Conservation (phyloP, 768 basidiomycete species). For the Mycena sanguinolenta region DNA sequence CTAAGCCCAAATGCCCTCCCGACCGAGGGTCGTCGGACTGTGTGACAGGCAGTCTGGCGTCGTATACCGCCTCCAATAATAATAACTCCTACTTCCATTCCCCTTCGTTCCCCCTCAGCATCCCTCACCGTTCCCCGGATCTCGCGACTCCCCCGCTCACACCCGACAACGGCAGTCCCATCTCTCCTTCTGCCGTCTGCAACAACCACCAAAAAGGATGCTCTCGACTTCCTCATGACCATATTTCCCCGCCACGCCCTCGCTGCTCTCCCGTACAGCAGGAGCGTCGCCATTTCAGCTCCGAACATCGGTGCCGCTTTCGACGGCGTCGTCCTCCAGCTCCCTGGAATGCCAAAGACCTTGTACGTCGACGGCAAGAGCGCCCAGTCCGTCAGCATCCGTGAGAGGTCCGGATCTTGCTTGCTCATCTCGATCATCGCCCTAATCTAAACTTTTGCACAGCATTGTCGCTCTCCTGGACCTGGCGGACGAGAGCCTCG, state of each 20-base stretch:
- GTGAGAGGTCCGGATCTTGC: constrained; percentile 71
- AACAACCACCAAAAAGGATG: constrained; percentile 67
- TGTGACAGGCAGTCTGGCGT: constrained; percentile 94
- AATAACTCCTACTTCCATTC: constrained; percentile 39
- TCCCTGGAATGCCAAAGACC: constrained; percentile 79
- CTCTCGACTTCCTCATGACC: constrained; percentile 82
- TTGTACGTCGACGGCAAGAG: constrained; percentile 90
- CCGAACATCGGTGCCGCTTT: constrained; percentile 78
- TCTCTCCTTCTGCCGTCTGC: constrained; percentile 55
- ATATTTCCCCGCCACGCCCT: constrained; percentile 83
- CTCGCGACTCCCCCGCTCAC: constrained; percentile 79
- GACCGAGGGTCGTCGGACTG: constrained; percentile 94
- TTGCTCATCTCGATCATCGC: constrained; percentile 12
- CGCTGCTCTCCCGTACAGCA: constrained; percentile 77
- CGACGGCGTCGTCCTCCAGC: constrained; percentile 82
- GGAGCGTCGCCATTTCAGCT: constrained; percentile 79
- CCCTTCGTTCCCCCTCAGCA: constrained; percentile 41
- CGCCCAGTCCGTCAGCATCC: constrained; percentile 81
- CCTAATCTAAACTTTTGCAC: constrained; percentile 24
- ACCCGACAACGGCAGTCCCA: constrained; percentile 73
- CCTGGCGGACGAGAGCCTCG: constrained; percentile 86
- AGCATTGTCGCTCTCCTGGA: constrained; percentile 91
- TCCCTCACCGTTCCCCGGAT: constrained; percentile 51
- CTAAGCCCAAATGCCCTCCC: constrained; percentile 93
- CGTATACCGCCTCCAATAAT: constrained; percentile 52